These are phyloP conservation scores for Caryocar brasiliense DNA, from an alignment of 441 rosid species.

Conservation along the genomic window DNA sequence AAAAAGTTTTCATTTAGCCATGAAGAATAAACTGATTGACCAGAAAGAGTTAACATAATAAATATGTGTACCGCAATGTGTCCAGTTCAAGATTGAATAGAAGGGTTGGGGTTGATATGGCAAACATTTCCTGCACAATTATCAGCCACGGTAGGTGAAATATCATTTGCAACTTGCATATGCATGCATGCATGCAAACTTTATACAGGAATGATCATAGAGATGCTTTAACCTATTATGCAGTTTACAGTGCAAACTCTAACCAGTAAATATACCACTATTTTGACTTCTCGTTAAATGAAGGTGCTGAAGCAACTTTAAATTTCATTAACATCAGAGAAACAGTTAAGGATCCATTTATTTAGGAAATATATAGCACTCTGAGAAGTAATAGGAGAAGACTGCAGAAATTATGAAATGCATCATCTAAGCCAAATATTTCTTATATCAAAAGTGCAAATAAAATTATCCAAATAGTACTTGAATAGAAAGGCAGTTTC, in stretches of 20 bases:
- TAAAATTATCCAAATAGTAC: no score
- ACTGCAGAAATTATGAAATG: no score
- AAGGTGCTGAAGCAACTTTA: not conserved
- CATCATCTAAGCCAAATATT: no score
- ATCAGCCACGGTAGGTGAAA: slow-evolving; percentile 2
- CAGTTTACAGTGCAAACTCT: no score
- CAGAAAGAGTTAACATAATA: slow-evolving; percentile 3
- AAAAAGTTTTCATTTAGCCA: slow-evolving; percentile 11
- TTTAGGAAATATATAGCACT: not conserved
- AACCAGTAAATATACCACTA: no score
- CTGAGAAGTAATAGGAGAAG: not conserved
- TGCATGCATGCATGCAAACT: not conserved
- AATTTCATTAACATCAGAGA: not conserved
- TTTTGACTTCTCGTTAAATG: not conserved
- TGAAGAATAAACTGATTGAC: slow-evolving; percentile 4
- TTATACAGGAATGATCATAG: not conserved
- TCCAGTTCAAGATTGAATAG: slow-evolving; percentile 90
- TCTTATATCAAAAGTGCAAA: no score
- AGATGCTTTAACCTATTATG: no score
- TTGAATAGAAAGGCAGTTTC: no score
- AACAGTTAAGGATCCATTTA: no score
- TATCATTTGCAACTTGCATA: not conserved
- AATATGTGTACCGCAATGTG: slow-evolving; percentile 63
- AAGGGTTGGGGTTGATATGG: slow-evolving; percentile 67
- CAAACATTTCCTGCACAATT: slow-evolving; percentile 64